Base-by-base conservation (phyloP, 2,329 filamentous ascomycete species). In the Chrysoporthe deuterocubensis region DNA sequence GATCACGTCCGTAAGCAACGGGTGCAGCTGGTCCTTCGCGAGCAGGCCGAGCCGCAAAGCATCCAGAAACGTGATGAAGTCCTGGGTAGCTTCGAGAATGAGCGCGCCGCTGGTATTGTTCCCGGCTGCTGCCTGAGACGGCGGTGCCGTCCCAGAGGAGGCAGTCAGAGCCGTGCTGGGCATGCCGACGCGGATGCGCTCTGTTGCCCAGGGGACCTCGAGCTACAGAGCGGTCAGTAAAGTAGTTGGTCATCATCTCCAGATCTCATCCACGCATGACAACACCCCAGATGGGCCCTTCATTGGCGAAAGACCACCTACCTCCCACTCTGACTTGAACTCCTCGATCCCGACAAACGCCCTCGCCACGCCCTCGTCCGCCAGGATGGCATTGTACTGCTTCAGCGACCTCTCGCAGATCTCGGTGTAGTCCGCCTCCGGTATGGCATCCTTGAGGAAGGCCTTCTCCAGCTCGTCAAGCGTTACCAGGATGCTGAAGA, bases 11-110 rank as follows among this genome's bases (percentile, higher is more conserved):
- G 94, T 95, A 2, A 99, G 85, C 26, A 99, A 83, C 3, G 96
- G 96, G 76, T 99, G 96, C n/a, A 99, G 83, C 71, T 96, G 94
- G 78, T 98, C 95, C 77, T 99, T 99, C 60, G 95, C 95, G 13
- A 97, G 85, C 75, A 98, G 89, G 57, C 95, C 94, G 65, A 99
- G 88, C 77, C 94, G 94, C 74, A 99, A 86, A 18, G 96, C 96
- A 77, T 99, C 96, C 64, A 99, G 87, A 76, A 99, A 95, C 0
- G 96, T 99, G 79, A 99, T 99, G 78, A 99, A 99, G 78, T 97
- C 96, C 79, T 99, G 94, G 0, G 95, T 98, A 1, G 96, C 96
- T 71, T 95, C 90, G 54, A 96, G 83, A 68, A 98, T 96, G 46
- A 97, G 79, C 3, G 88, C 82, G 11, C 88, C 87, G 70, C 85